Conservation (phyloP, 2,329 filamentous ascomycete genomes). For the Dendryphion nanum region DNA sequence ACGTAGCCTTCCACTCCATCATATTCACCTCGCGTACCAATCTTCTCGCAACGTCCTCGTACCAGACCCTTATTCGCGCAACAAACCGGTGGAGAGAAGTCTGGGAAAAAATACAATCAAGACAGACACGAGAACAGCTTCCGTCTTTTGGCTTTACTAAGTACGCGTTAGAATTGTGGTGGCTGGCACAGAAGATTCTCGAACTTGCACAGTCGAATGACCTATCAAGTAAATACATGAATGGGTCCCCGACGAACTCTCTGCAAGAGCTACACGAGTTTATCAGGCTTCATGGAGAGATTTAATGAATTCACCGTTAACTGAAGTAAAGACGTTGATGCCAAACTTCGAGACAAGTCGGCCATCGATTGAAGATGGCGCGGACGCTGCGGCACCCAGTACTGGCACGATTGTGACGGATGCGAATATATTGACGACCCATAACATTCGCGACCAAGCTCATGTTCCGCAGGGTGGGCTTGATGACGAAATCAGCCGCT, state of each 20-base stretch:
- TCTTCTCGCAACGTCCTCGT: conserved; percentile 3
- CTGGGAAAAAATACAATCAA: conserved; percentile 6
- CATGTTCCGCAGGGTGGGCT: too few species aligned
- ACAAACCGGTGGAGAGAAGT: conserved; percentile 15
- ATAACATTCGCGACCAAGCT: too few species aligned
- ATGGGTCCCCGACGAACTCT: background rate
- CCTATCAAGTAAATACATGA: background rate
- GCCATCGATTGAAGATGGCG: too few species aligned
- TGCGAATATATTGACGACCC: too few species aligned
- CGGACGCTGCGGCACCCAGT: too few species aligned
- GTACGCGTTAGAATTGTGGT: background rate
- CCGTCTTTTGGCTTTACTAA: background rate
- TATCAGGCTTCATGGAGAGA: background rate
- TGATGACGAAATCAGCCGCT: too few species aligned
- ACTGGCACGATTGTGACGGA: too few species aligned
- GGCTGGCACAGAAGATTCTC: background rate
- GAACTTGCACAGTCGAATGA: background rate
- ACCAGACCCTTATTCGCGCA: conserved; percentile 7
- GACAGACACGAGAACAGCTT: background rate
- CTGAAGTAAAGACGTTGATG: too few species aligned
- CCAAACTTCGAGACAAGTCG: too few species aligned
- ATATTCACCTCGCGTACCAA: conserved; percentile 6
- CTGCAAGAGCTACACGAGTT: background rate
- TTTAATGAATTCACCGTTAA: too few species aligned
- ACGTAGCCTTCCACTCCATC: background rate